Base-by-base conservation (phyloP, 1,284 basidiomycete genomes). In the Ustilago curta region DNA sequence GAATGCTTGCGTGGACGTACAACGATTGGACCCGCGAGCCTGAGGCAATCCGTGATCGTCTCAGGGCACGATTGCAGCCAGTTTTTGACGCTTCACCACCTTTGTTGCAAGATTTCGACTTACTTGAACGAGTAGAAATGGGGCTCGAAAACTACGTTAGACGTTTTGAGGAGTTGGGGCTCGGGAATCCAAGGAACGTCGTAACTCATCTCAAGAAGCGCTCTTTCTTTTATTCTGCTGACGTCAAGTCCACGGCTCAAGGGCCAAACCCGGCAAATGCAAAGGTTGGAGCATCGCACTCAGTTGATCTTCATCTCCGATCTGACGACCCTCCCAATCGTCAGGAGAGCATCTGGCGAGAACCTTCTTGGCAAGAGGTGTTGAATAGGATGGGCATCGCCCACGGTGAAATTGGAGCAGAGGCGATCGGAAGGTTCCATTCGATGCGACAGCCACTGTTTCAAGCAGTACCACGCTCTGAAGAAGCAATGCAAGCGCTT, bases 401-500 rank as follows among this genome's bases (percentile, higher is more conserved):
- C 7, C 14, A 6, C 16, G 21, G 14, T 8, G 54, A 56, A 3
- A n/a, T 8, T 27, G 32, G 32, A 37, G 43, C 44, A 5, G 21
- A 27, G 8, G 21, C 54, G 3, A 47, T 56, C 21, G 44, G 43
- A 0, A 25, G 31, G 11, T 55, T 56, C 18, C 49, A 21, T 29
- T 19, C n/a, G 8, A 12, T n/a, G 4, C 6, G 14, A 5, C 27
- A 31, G 23, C 39, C 25, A 2, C 31, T 56, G 4, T 62, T 62
- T 16, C 60, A 31, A 5, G 21, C 19, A 0, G 29, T 39, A 2
- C n/a, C 52, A 27, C 53, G 52, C 1, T 37, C 39, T 11, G 27
- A 5, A 7, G 45, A 55, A 11, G 21, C 53, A 18, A 21, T 62
- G 3, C 27, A 39, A 56, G 39, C n/a, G 14, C 52, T 56, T 2